These are phyloP conservation scores for Termitomyces sp. DNA, from an alignment of 768 basidiomycete genomes.

Conservation along the genomic window DNA sequence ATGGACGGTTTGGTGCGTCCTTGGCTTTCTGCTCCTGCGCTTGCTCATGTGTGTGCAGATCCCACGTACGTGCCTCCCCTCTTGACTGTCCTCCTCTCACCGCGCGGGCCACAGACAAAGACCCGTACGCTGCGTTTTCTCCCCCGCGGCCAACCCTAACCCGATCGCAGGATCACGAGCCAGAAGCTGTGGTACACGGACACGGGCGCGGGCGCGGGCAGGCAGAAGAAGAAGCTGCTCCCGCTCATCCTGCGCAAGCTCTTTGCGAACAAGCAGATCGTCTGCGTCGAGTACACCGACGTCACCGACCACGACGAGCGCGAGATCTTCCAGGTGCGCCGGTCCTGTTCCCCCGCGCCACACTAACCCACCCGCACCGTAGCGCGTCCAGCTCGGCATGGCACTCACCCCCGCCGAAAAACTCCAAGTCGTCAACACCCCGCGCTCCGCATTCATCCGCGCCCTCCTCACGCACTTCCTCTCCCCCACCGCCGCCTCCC, in stretches of 20 bases:
- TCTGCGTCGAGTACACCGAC: slow-evolving; percentile 74
- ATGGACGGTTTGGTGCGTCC: slow-evolving; percentile 16
- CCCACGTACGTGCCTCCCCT: slow-evolving; percentile 10
- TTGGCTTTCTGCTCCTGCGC: neutral
- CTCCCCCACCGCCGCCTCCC: slow-evolving; percentile 51
- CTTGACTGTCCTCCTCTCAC: slow-evolving; percentile 25
- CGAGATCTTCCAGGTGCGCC: slow-evolving; percentile 65
- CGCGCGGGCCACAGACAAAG: slow-evolving; percentile 18
- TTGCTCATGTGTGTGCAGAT: neutral
- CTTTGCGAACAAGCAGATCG: slow-evolving; percentile 72
- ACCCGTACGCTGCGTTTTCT: slow-evolving; percentile 5
- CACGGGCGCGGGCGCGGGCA: neutral
- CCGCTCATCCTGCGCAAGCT: slow-evolving; percentile 51
- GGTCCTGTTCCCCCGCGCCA: too few species aligned
- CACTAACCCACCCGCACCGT: too few species aligned
- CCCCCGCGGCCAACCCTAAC: neutral
- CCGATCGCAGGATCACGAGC: slow-evolving; percentile 16
- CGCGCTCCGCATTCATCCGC: slow-evolving; percentile 56
- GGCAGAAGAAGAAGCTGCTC: slow-evolving; percentile 17
- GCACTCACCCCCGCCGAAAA: slow-evolving; percentile 63
- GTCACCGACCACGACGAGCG: slow-evolving; percentile 53
- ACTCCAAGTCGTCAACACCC: slow-evolving; percentile 58
- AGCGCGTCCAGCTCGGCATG: slow-evolving; percentile 79
- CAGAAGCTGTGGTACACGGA: slow-evolving; percentile 52
- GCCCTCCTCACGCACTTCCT: slow-evolving; percentile 43